Percentiles rank a stretch among this genome's conserved stretches.
phyloP scores from a whole-genome alignment of 345 rosid genomes.

The Murraya koenigii region DNA sequence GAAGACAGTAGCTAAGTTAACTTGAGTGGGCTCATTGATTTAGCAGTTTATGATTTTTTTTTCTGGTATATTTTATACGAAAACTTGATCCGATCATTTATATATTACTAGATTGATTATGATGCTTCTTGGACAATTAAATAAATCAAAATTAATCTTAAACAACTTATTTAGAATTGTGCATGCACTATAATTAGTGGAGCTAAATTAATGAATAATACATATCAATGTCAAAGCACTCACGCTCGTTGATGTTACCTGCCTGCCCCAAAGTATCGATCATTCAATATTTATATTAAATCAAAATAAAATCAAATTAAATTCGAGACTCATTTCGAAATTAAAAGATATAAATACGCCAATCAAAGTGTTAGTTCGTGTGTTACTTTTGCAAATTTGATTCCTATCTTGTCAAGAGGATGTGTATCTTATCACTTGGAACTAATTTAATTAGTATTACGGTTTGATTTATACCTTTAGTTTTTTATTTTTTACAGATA shows the following conservation, averaged over 20 bases:
- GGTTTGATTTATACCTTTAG: neutral
- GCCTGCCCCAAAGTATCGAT: constrained; percentile 14
- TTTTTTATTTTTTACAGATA: neutral
- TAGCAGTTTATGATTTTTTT: neutral
- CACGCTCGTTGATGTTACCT: constrained; percentile 28
- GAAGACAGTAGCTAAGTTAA: neutral
- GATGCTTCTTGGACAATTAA: constrained; percentile 12
- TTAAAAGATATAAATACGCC: neutral
- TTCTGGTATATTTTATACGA: neutral
- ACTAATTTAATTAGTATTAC: neutral
- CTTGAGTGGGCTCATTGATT: neutral
- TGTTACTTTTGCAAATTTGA: constrained; percentile 11
- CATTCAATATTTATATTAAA: neutral
- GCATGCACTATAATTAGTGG: neutral
- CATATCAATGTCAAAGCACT: constrained; percentile 9
- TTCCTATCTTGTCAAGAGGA: constrained; percentile 17
- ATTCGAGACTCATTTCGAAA: neutral
- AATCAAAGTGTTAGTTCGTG: constrained; percentile 5
- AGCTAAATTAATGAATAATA: neutral
- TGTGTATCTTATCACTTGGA: neutral
- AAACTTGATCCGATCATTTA: neutral
- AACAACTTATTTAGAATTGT: neutral
- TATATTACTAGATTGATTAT: neutral
- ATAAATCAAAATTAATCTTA: neutral
- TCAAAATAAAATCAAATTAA: neutral